Base-by-base conservation (phyloP, 495 filamentous ascomycete species). In the Hypoxylon subgilvum region DNA sequence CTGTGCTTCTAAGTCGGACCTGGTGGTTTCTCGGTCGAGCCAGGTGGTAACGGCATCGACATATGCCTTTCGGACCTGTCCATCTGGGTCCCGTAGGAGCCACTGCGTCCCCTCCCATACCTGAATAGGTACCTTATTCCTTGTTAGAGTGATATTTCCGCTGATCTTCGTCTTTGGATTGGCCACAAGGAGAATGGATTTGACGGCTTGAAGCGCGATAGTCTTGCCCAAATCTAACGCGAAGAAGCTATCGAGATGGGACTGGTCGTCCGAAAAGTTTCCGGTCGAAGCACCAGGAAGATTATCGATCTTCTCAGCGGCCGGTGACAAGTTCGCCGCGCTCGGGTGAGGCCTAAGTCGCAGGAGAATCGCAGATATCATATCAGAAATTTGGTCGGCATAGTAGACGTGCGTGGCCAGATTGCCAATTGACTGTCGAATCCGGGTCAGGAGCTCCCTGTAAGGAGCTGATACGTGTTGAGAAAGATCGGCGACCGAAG, bases 351-450 rank as follows among this genome's bases (percentile, higher is more conserved):
- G 88, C 63, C 87, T 92, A 28, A 96, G 81, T 28, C 89, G 85
- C 19, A 80, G 73, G 21, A 97, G 74, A 34, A 97, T 86, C 0
- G 89, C 82, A 1, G 84, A 79, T 39, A 96, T 85, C 89, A 96
- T 96, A 67, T 97, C 92, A 2, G 87, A 84, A 40, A 97, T 88
- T 67, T 97, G 92, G 55, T 97, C 92, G 1, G 88, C 87, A 69
- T 97, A 97, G 71, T 97, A 97, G 10, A 93, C 85, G 68, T 97
- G 92, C 0, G 89, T 96, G 1, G 90, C 90, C n/a, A 97, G 78
- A 68, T 89, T 82, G 6, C 88, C 89, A 52, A 96, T 91, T 69
- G 86, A 92, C 55, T 82, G 79, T 61, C 90, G 86, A 4, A 97
- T 75, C 13, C 84, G 81, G 14, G 73, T 68, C 31, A 93, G 78